Percentiles rank a stretch among this genome's conserved stretches.
Conservation (phyloP, 305 asterid genomes). For the Plantago lanceolata region DNA sequence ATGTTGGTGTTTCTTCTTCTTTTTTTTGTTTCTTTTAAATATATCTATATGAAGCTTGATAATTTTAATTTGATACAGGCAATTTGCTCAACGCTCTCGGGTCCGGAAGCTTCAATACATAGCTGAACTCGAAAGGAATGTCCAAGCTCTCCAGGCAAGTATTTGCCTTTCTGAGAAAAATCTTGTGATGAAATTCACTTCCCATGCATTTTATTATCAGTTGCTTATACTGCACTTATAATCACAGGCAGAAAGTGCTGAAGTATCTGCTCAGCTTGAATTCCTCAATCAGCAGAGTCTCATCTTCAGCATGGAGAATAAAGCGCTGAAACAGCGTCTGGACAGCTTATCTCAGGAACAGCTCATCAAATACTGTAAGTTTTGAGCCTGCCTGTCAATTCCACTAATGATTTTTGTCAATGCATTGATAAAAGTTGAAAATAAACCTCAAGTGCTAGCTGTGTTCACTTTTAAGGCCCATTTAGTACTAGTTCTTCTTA, state of each 20-base stretch:
- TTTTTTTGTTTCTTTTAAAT: background rate
- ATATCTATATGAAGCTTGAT: slow-evolving; percentile 1
- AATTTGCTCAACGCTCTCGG: slow-evolving; percentile 77
- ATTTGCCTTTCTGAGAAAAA: background rate
- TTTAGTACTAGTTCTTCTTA: background rate
- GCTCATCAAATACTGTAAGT: slow-evolving; percentile 63
- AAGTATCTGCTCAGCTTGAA: slow-evolving; percentile 67
- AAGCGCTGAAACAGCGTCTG: slow-evolving; percentile 65
- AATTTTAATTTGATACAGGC: slow-evolving; percentile 42
- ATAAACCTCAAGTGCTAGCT: too few species aligned
- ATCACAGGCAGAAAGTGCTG: slow-evolving; percentile 66
- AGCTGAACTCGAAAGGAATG: slow-evolving; percentile 73
- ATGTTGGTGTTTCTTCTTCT: background rate
- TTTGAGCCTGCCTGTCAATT: background rate
- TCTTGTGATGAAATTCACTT: background rate
- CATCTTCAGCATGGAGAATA: slow-evolving; percentile 72
- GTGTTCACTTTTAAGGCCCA: background rate
- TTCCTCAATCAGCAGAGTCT: slow-evolving; percentile 74
- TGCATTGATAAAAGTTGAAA: too few species aligned
- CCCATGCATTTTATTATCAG: slow-evolving; percentile 7
- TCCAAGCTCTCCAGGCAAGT: slow-evolving; percentile 70
- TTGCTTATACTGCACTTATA: slow-evolving; percentile 6
- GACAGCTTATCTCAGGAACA: slow-evolving; percentile 72
- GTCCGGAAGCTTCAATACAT: slow-evolving; percentile 73
- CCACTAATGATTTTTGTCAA: background rate